Evolutionary conservation across 352 stramenopile genomes (phyloP).

Genomic region (Phytophthora crassamura): DNA sequence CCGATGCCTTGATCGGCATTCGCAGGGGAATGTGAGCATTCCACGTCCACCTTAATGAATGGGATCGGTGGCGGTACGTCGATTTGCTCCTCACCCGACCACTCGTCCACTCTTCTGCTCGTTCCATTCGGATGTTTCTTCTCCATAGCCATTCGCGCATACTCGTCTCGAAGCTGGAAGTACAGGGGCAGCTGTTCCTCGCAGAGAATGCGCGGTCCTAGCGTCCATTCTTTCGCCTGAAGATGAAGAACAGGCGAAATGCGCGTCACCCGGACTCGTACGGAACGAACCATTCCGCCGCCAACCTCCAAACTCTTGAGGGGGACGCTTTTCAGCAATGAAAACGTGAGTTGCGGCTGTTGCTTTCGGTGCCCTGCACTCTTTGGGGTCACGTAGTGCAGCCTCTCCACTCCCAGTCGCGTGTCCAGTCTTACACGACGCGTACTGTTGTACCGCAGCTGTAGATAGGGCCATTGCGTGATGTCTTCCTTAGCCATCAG

Average conservation of each 20-base stretch:
- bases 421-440: constrained; percentile 50
- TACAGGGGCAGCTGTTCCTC: constrained; percentile 68
- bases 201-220: constrained; percentile 70
- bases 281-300: constrained; percentile 67
- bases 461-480: constrained; percentile 61
- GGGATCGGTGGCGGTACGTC: constrained; percentile 52
- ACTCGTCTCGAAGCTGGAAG: constrained; percentile 50
- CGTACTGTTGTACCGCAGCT: constrained; percentile 76
- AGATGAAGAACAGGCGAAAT: constrained; percentile 70
- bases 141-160: constrained; percentile 21
- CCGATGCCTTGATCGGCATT: constrained; percentile 28
- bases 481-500: constrained; percentile 60
- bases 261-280: constrained; percentile 54
- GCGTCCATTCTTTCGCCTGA: constrained; percentile 66
- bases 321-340: constrained; percentile 70
- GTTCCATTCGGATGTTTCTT: constrained; percentile 25
- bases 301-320: constrained; percentile 66
- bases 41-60: constrained; percentile 74
- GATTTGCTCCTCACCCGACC: constrained; percentile 22
- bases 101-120: constrained; percentile 16
- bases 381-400: constrained; percentile 23
- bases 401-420: constrained; percentile 55
- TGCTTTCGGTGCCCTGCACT: constrained; percentile 16
- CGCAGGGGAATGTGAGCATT: constrained; percentile 51
- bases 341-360: constrained; percentile 43